These are phyloP conservation scores for Exutisphaerella laricina DNA, from an alignment of 2,329 filamentous ascomycete species.

Conservation along the genomic window DNA sequence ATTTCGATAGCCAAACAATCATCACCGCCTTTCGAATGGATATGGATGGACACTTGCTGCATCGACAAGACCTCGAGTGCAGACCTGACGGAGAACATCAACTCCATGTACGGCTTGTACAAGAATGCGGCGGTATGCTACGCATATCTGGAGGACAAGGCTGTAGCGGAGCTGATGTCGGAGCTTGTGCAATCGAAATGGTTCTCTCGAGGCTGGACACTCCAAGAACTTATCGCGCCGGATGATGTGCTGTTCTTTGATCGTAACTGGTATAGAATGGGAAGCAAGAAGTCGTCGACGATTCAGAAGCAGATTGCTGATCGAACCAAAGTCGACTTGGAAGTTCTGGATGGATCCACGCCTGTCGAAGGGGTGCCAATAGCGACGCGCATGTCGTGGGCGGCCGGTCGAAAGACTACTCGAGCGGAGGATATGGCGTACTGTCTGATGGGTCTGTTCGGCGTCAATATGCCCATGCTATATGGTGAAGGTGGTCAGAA, in stretches of 20 bases:
- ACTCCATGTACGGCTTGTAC: slow-evolving; percentile 22
- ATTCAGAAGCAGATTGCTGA: background rate
- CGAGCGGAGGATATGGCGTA: slow-evolving; percentile 42
- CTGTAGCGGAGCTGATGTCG: background rate
- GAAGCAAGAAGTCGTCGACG: slow-evolving; percentile 2
- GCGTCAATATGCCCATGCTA: slow-evolving; percentile 35
- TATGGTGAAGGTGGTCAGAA: slow-evolving; percentile 13
- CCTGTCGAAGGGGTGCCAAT: background rate
- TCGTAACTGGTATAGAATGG: slow-evolving; percentile 1
- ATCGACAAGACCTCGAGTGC: slow-evolving; percentile 19
- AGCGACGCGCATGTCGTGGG: slow-evolving; percentile 21
- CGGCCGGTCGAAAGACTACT: slow-evolving; percentile 11
- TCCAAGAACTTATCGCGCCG: slow-evolving; percentile 14
- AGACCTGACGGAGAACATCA: slow-evolving; percentile 20
- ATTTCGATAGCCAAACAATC: slow-evolving; percentile 4
- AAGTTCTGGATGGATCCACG: background rate
- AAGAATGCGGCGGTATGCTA: slow-evolving; percentile 15
- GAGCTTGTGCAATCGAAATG: slow-evolving; percentile 4
- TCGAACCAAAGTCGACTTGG: background rate
- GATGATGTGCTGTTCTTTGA: slow-evolving; percentile 11
- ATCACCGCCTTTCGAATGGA: slow-evolving; percentile 10
- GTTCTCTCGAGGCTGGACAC: slow-evolving; percentile 4
- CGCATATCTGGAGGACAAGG: slow-evolving; percentile 14
- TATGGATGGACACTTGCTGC: slow-evolving; percentile 22
- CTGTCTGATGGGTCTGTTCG: slow-evolving; percentile 43